Percentiles rank a stretch among this genome's conserved stretches.
phyloP scores from a whole-genome alignment of 2,329 filamentous ascomycete species.

The Xylaria sp. region DNA sequence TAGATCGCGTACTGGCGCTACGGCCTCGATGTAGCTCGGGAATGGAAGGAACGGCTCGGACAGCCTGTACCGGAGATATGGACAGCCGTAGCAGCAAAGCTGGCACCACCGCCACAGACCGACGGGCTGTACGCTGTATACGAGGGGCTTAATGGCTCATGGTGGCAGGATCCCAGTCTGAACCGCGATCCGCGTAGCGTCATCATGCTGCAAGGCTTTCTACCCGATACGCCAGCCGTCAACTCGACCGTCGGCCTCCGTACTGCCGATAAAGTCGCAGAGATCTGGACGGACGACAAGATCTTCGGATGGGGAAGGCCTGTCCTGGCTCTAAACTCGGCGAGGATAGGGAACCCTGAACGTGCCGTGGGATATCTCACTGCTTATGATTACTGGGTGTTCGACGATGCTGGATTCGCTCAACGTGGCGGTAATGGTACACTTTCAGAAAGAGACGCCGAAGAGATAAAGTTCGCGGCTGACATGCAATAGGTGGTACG shows the following conservation, averaged over 20 bases:
- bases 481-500: slow-evolving; percentile 35
- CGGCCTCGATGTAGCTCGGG: slow-evolving; percentile 55
- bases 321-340: slow-evolving; percentile 58
- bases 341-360: slow-evolving; percentile 54
- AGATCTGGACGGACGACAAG: slow-evolving; percentile 54
- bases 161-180: slow-evolving; percentile 53
- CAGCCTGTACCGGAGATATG: slow-evolving; percentile 53
- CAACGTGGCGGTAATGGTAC: slow-evolving; percentile 32
- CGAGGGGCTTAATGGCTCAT: slow-evolving; percentile 57
- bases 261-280: slow-evolving; percentile 53
- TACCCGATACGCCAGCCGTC: slow-evolving; percentile 53
- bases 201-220: slow-evolving; percentile 56
- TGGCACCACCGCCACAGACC: slow-evolving; percentile 56
- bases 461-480: slow-evolving; percentile 11
- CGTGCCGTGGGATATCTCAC: slow-evolving; percentile 55
- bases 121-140: slow-evolving; percentile 58
- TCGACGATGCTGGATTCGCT: slow-evolving; percentile 52
- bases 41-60: slow-evolving; percentile 56
- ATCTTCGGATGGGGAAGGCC: slow-evolving; percentile 60
- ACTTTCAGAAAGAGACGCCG: not conserved
- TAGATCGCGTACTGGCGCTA: slow-evolving; percentile 60
- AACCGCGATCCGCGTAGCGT: slow-evolving; percentile 57
- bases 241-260: slow-evolving; percentile 49
- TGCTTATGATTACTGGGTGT: slow-evolving; percentile 54
- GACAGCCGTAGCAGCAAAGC: slow-evolving; percentile 53